Evolutionary conservation across 2,329 filamentous ascomycete genomes (phyloP).

Genomic region (Aspergillus uvarum): DNA sequence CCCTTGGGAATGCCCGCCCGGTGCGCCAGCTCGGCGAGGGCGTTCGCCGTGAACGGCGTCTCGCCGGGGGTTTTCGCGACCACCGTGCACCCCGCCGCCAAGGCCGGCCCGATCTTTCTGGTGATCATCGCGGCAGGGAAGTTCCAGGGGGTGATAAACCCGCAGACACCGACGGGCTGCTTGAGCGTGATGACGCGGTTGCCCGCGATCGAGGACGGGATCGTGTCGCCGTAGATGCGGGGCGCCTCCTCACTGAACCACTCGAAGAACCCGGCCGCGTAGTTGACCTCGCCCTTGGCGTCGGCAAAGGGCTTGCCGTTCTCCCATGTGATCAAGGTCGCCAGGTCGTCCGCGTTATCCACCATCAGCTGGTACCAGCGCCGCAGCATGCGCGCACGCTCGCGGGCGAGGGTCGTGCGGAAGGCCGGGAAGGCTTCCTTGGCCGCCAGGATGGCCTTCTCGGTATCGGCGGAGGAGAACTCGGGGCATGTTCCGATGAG

Average conservation of each 20-base stretch:
- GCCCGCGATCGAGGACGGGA: slow-evolving; percentile 58
- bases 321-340: slow-evolving; percentile 66
- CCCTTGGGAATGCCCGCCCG: slow-evolving; percentile 87
- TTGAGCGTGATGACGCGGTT: slow-evolving; percentile 64
- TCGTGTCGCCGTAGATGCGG: slow-evolving; percentile 59
- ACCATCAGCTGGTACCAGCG: slow-evolving; percentile 68
- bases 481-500: slow-evolving; percentile 80
- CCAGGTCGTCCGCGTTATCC: slow-evolving; percentile 65
- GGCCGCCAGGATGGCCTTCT: slow-evolving; percentile 81
- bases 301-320: slow-evolving; percentile 67
- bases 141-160: slow-evolving; percentile 68
- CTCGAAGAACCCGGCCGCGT: slow-evolving; percentile 60
- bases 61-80: slow-evolving; percentile 89
- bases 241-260: slow-evolving; percentile 66
- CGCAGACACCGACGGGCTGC: slow-evolving; percentile 67
- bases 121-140: slow-evolving; percentile 59
- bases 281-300: slow-evolving; percentile 58
- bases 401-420: slow-evolving; percentile 60
- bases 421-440: slow-evolving; percentile 65
- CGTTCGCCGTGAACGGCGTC: slow-evolving; percentile 87
- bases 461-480: slow-evolving; percentile 74
- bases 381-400: slow-evolving; percentile 61
- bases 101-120: slow-evolving; percentile 54
- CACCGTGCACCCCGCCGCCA: slow-evolving; percentile 94
- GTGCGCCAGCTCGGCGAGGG: slow-evolving; percentile 79